Evolutionary conservation across 1,284 basidiomycete species (phyloP), one percentile per base, ranked within the genome.

Genomic region (Mycena citricolor): DNA sequence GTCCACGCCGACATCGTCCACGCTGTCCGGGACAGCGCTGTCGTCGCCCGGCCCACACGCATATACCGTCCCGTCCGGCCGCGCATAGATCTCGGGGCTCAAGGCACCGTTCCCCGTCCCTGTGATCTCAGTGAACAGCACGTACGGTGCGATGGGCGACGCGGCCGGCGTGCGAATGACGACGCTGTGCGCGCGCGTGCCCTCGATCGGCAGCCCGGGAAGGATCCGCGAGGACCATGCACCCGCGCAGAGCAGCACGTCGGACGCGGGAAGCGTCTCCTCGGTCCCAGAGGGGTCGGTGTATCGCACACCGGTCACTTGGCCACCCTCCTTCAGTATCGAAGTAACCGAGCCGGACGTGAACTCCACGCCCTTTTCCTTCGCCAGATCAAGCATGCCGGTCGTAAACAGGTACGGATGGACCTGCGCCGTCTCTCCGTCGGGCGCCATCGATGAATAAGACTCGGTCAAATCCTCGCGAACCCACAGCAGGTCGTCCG

Each of bases 351-450:
- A 34, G 3, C 70, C 69, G 17, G 60, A 42, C 38, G 63, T 59
- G 49, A 64, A 60, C 37, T 69, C 45, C 51, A 83, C 69, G 7
- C 81, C 79, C 37, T 66, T 68, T 41, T 78, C 73, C 33, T 76
- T 66, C 4, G 88, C 83, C 21, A 86, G 70, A 6, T 80, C 73
- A 52, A 86, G 76, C 70, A 97, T 84, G 57, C 79, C 83, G 13
- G 76, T 78, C 0, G 90, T 91, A 63, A 97, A 88, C 5, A 78
- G 71, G 54, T 82, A 82, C 0, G 90, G 90, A 49, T 90, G 86
- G 2, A 92, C 87, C 62, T 92, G 90, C 1, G 87, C 87, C 0
- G 88, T 90, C 13, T 71, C 71, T 5, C 73, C 76, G 2, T 65
- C 56, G 8, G 66, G 65, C n/a, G 82, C 79, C 77, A 86, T 81